Conservation (phyloP, 1,139 yeast species). For the Meyerozyma athensensis region DNA sequence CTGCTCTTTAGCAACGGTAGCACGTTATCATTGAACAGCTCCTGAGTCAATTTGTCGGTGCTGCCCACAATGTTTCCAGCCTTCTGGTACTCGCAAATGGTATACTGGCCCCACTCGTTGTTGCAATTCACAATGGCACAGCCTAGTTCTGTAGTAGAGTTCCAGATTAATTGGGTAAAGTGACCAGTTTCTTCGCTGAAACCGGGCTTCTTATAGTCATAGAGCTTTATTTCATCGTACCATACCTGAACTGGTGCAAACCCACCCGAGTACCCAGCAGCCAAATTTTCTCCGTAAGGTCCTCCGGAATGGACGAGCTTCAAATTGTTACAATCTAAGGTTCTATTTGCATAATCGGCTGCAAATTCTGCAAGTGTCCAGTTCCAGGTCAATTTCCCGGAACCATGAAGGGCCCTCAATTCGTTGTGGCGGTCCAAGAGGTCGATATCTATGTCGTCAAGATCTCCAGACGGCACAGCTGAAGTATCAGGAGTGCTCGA, state of each 20-base stretch:
- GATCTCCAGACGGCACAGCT: slow-evolving; percentile 14
- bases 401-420: slow-evolving; percentile 52
- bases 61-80: slow-evolving; percentile 57
- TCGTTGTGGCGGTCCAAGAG: slow-evolving; percentile 48
- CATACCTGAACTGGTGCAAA: slow-evolving; percentile 56
- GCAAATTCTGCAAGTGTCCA: slow-evolving; percentile 44
- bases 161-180: slow-evolving; percentile 72
- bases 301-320: slow-evolving; percentile 47
- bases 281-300: slow-evolving; percentile 58
- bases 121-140: slow-evolving; percentile 56
- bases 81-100: slow-evolving; percentile 60
- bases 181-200: slow-evolving; percentile 49
- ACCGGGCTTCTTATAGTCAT: slow-evolving; percentile 45
- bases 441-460: slow-evolving; percentile 18
- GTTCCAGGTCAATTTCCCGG: slow-evolving; percentile 46
- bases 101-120: slow-evolving; percentile 49
- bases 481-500: slow-evolving; percentile 16
- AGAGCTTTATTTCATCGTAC: slow-evolving; percentile 55
- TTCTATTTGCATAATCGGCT: slow-evolving; percentile 36
- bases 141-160: slow-evolving; percentile 48
- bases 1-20: not conserved
- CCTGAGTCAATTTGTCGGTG: slow-evolving; percentile 24
- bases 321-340: slow-evolving; percentile 51
- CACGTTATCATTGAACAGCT: slow-evolving; percentile 5
- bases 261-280: slow-evolving; percentile 46